These are phyloP conservation scores for Anacardium occidentale DNA, from an alignment of 345 rosid genomes.

Conservation along the genomic window DNA sequence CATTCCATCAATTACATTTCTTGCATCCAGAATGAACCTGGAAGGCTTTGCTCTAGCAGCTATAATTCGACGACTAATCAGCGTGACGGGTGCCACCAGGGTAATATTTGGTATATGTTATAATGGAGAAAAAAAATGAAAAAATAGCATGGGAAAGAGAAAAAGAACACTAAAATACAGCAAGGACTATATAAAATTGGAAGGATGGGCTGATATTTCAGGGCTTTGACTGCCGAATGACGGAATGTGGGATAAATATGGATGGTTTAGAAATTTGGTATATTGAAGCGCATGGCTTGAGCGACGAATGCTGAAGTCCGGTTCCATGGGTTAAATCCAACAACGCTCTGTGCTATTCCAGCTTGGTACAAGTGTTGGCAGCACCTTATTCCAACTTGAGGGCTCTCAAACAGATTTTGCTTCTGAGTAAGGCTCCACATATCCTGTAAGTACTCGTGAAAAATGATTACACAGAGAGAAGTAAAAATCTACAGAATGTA, in stretches of 20 bases:
- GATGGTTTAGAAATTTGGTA: constrained; percentile 8
- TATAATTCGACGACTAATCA: neutral
- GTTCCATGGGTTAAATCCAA: constrained; percentile 19
- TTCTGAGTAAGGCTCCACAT: constrained; percentile 17
- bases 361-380: too few species aligned
- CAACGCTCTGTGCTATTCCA: constrained; percentile 3
- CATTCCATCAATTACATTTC: constrained; percentile 23
- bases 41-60: constrained; percentile 16
- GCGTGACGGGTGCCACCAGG: neutral
- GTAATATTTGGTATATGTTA: too few species aligned
- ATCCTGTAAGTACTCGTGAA: too few species aligned
- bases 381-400: too few species aligned
- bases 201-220: constrained; percentile 8
- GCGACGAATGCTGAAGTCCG: constrained; percentile 8
- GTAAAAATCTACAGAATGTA: neutral
- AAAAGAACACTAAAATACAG: too few species aligned
- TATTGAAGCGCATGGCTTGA: constrained; percentile 8
- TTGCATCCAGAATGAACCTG: constrained; percentile 14
- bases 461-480: too few species aligned
- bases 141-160: too few species aligned
- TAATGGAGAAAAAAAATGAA: too few species aligned
- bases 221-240: constrained; percentile 17
- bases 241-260: constrained; percentile 12
- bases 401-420: constrained; percentile 9
- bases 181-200: constrained; percentile 23